Base-by-base conservation (phyloP, 2,329 filamentous ascomycete species). In the Aphanocladium album region DNA sequence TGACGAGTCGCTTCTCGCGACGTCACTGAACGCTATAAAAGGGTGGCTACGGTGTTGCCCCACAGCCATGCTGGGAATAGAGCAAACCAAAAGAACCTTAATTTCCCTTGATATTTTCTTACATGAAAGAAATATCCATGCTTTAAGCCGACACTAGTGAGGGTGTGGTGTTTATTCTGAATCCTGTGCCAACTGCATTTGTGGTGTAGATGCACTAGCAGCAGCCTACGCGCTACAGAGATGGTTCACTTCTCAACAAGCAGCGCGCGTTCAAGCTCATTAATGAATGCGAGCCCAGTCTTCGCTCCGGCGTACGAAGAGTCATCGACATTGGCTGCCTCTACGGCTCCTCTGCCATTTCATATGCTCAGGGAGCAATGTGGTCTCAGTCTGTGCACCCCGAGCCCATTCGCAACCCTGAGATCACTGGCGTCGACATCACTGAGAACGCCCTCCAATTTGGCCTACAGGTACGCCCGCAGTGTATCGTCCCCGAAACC, bases 281-380 rank as follows among this genome's bases (percentile, higher is more conserved):
- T 37, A 27, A n/a, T 21, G 43, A 21, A 3, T 46, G n/a, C 53
- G 14, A 25, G 23, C 53, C 39, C 14, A 33, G 46, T 14, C 53
- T 56, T 33, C 53, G 53, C 21, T 27, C 21, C 27, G 53, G 53
- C 14, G 53, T 56, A 11, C 21, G 30, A 12, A 56, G 46, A 12
- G 53, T 56, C 9, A 56, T 56, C 30, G 53, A 56, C 53, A 56
- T 56, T 56, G 53, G 53, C 16, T 56, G 53, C 43, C 39, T 56
- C 37, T 56, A 56, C 39, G 53, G 53, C 39, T 56, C 53, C 37
- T 27, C 53, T 1, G 23, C 53, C 19, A 56, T 56, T 19, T 35
- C 53, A 6, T 56, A 56, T 25, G 53, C 53, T 3, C 37, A 56
- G 21, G 53, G 53, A 3, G 53, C 53, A 17, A 21, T 46, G 37